Evolutionary conservation across 352 stramenopile species (phyloP).

Genomic region (Globisporangium spiculum): DNA sequence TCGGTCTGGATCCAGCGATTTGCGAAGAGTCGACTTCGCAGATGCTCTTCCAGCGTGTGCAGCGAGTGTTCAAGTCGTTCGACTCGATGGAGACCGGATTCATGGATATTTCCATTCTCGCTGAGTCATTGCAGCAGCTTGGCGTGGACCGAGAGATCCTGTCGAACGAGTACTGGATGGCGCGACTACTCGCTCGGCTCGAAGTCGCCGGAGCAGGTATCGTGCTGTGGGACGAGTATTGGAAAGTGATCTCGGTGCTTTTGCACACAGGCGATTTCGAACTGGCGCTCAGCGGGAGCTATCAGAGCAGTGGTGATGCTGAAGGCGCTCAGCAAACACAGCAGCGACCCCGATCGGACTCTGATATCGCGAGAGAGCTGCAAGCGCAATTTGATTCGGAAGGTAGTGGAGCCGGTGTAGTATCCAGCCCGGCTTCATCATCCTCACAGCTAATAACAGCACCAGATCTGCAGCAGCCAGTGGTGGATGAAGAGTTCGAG

Average conservation of each 20-base stretch:
- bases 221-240: slow-evolving; percentile 92
- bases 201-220: slow-evolving; percentile 83
- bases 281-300: slow-evolving; percentile 53
- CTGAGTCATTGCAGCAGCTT: slow-evolving; percentile 62
- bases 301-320: slow-evolving; percentile 16
- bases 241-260: slow-evolving; percentile 80
- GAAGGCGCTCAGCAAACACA: neutral
- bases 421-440: neutral
- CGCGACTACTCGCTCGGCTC: slow-evolving; percentile 46
- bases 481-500: slow-evolving; percentile 22
- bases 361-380: slow-evolving; percentile 63
- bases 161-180: slow-evolving; percentile 62
- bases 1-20: slow-evolving; percentile 57
- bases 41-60: slow-evolving; percentile 79
- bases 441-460: neutral
- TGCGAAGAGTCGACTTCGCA: slow-evolving; percentile 66
- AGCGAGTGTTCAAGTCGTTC: slow-evolving; percentile 87
- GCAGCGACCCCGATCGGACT: slow-evolving; percentile 52
- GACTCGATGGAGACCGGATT: slow-evolving; percentile 89
- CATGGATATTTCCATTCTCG: slow-evolving; percentile 62
- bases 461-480: neutral
- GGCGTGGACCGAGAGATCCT: slow-evolving; percentile 52
- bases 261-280: slow-evolving; percentile 72
- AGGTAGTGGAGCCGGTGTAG: slow-evolving; percentile 11
- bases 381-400: slow-evolving; percentile 77